A percentile compares a stretch with the other conserved stretches of the same genome.
Evolutionary conservation across 768 basidiomycete species (phyloP).

Genomic region (Auricularia sp.): DNA sequence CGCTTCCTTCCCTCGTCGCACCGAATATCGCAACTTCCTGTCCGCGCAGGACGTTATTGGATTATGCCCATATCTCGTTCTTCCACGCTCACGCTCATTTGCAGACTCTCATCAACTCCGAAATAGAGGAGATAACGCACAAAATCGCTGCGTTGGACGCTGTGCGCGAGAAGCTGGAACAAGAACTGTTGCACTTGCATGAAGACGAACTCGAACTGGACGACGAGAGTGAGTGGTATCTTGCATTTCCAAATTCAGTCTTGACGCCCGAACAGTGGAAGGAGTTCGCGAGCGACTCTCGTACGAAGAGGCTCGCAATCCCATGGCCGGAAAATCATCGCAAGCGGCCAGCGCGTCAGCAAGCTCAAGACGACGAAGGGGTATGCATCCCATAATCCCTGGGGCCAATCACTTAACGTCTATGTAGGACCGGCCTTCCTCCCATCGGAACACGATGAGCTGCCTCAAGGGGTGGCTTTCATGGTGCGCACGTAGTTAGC

Average conservation of each 20-base stretch:
- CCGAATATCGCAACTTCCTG: too few species aligned
- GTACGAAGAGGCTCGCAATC: constrained; percentile 44
- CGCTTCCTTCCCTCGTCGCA: too few species aligned
- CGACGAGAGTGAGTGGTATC: constrained; percentile 65
- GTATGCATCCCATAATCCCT: constrained; percentile 20
- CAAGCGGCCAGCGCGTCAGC: constrained; percentile 31
- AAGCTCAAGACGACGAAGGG: constrained; percentile 63
- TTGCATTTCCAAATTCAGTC: constrained; percentile 1
- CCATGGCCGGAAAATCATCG: constrained; percentile 17
- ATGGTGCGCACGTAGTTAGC: constrained; percentile 53
- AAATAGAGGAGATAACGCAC: constrained; percentile 79
- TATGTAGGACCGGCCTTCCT: constrained; percentile 79
- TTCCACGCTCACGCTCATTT: too few species aligned
- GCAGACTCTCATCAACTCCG: constrained; percentile 74
- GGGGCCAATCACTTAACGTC: not conserved
- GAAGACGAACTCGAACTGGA: constrained; percentile 97
- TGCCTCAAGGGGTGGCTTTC: constrained; percentile 90
- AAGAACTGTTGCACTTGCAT: constrained; percentile 73
- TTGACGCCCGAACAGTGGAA: constrained; percentile 45
- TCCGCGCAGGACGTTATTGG: too few species aligned
- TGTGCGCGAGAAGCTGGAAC: constrained; percentile 70
- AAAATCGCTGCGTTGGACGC: constrained; percentile 82
- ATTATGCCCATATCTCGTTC: too few species aligned
- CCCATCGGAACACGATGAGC: constrained; percentile 92
- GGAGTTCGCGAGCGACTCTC: constrained; percentile 79